Percentiles rank a stretch among this genome's conserved stretches.
Conservation (phyloP, 345 rosid genomes). For the Eucalyptus rudis region DNA sequence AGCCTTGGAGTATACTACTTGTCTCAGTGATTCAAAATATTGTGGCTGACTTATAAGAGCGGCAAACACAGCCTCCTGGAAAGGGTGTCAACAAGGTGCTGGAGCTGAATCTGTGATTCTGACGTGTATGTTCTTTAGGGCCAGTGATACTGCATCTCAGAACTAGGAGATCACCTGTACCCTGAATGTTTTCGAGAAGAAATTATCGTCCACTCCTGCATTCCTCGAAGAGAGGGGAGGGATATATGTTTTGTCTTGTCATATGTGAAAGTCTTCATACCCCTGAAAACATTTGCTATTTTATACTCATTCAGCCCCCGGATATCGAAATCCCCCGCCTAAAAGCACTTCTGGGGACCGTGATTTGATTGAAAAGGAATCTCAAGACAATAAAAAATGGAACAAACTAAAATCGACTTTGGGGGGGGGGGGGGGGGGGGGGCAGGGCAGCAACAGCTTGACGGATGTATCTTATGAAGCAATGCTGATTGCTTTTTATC, state of each 20-base stretch:
- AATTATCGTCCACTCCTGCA: slow-evolving; percentile 42
- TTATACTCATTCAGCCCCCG: background rate
- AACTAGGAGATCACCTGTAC: slow-evolving; percentile 14
- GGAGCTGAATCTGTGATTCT: slow-evolving; percentile 49
- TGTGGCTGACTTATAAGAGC: slow-evolving; percentile 25
- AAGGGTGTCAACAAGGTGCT: slow-evolving; percentile 14
- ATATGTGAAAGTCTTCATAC: slow-evolving; percentile 32
- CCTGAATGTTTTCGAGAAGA: slow-evolving; percentile 43
- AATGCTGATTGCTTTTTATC: background rate
- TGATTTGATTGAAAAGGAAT: background rate
- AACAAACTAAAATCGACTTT: background rate
- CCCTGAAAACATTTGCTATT: background rate
- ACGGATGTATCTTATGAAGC: background rate
- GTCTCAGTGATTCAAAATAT: slow-evolving; percentile 29
- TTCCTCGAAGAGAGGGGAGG: slow-evolving; percentile 42
- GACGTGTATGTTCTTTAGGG: slow-evolving; percentile 35
- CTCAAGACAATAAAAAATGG: background rate
- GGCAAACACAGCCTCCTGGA: slow-evolving; percentile 44
- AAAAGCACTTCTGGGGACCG: background rate
- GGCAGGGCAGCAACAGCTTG: background rate
- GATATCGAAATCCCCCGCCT: background rate
- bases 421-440: background rate
- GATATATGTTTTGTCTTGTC: slow-evolving; percentile 24
- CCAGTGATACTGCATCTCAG: background rate
- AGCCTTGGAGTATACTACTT: background rate